phyloP scores from a whole-genome alignment of 352 stramenopile species.

The Pythium sp. region DNA sequence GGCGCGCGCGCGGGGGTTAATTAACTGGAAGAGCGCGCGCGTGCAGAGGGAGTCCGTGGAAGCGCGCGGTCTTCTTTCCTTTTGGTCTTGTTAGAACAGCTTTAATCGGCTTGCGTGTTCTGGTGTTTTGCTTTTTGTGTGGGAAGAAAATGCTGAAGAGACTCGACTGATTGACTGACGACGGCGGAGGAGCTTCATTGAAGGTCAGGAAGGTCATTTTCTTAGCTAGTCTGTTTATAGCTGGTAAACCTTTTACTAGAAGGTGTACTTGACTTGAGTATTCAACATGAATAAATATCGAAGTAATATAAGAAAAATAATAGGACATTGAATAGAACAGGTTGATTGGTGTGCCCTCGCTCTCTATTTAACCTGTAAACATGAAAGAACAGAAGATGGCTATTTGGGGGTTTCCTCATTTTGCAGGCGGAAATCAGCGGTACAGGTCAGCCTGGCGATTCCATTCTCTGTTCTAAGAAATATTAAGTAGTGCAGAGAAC shows the following conservation, averaged over 20 bases:
- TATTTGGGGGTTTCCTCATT: too few species aligned
- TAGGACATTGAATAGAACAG: background rate
- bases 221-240: background rate
- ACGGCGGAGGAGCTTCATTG: background rate
- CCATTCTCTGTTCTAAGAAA: too few species aligned
- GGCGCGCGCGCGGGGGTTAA: too few species aligned
- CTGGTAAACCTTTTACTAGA: background rate
- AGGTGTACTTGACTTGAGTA: background rate
- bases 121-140: background rate
- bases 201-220: background rate
- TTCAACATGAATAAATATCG: background rate
- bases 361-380: background rate
- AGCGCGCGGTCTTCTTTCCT: background rate
- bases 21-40: background rate
- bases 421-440: too few species aligned
- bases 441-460: too few species aligned
- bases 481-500: too few species aligned
- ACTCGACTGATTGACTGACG: background rate
- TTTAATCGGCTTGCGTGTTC: background rate
- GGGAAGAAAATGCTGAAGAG: background rate
- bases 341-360: background rate
- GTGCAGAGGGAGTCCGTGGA: background rate
- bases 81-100: background rate
- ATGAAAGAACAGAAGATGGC: background rate
- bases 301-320: too few species aligned